Base-by-base conservation (phyloP, 2,329 filamentous ascomycete species). In the Aspergillus ochraceus region DNA sequence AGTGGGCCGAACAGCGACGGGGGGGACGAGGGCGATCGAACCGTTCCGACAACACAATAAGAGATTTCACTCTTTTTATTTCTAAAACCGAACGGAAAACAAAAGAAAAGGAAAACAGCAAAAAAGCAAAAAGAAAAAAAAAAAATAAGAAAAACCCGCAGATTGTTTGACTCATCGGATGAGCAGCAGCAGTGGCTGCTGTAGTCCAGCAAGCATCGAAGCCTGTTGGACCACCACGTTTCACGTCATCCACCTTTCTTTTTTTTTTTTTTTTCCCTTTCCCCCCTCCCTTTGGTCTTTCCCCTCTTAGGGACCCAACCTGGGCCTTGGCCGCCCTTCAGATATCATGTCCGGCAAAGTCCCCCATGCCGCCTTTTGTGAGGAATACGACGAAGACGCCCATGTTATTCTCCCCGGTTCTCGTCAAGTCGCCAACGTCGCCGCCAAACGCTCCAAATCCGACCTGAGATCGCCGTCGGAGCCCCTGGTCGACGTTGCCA, bases 401-500 rank as follows among this genome's bases (percentile, higher is more conserved):
- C 68, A 79, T 64, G 71, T 68, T 52, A 73, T 77, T 63, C 71
- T 79, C 62, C 79, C 79, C 59, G 79, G 79, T 59, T 81, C 81
- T 64, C 77, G 75, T 65, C 76, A 76, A 66, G 77, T 78, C 67
- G 81, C 82, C 74, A 83, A 84, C 74, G 73, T 81, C 69, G 74
- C 80, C 65, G 75, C 75, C 62, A 83, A 79, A 76, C 76, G 79
- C 64, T 80, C 82, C 57, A 77, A 77, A 64, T 68, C 76, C 62
- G 75, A 79, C 58, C 64, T 75, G 58, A 73, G 67, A 75, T 72
- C 65, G 72, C 59, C 66, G 54, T 59, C 60, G 53, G 71, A 70
- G 62, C 66, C 68, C 59, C 73, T 73, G 65, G 74, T 77, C 61
- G 81, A 85, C 72, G 76, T 78, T 69, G 80, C 81, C 66, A 85